Evolutionary conservation across 192 early-diverging fungal species (phyloP).

Genomic region (Entomortierella parvispora): DNA sequence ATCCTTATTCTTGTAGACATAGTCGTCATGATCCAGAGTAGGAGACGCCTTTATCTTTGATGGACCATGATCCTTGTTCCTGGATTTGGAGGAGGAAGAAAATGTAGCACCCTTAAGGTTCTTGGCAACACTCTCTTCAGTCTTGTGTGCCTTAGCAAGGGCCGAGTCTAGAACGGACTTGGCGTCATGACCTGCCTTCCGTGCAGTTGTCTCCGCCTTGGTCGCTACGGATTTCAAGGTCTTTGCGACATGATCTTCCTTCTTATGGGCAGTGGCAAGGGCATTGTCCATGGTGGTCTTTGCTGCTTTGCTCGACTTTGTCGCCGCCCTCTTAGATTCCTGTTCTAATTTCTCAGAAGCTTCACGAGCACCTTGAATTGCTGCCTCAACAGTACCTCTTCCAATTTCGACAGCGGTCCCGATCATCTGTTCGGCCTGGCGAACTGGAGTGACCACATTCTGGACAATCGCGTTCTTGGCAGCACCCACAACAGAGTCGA

Average conservation of each 20-base stretch:
- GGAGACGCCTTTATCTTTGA: too few species aligned
- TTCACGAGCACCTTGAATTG: background rate
- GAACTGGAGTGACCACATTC: background rate
- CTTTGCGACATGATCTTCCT: background rate
- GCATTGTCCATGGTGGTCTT: background rate
- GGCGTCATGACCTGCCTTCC: background rate
- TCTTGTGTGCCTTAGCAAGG: constrained; percentile 2
- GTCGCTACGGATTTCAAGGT: background rate
- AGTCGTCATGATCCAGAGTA: constrained; percentile 3
- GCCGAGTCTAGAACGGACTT: background rate
- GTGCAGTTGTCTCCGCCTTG: background rate
- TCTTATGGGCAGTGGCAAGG: background rate
- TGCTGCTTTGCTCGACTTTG: background rate
- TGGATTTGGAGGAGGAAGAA: background rate
- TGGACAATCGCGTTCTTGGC: constrained; percentile 5
- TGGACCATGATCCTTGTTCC: background rate
- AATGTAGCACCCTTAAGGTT: background rate
- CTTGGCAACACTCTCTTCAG: background rate
- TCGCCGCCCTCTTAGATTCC: background rate
- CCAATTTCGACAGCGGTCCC: constrained; percentile 1
- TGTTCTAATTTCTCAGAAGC: background rate
- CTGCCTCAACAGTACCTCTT: background rate
- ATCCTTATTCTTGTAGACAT: constrained; percentile 9
- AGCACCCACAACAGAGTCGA: background rate
- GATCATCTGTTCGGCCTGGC: background rate